Conservation (phyloP, 1,284 basidiomycete species). For the Rhodotorula sp. region DNA sequence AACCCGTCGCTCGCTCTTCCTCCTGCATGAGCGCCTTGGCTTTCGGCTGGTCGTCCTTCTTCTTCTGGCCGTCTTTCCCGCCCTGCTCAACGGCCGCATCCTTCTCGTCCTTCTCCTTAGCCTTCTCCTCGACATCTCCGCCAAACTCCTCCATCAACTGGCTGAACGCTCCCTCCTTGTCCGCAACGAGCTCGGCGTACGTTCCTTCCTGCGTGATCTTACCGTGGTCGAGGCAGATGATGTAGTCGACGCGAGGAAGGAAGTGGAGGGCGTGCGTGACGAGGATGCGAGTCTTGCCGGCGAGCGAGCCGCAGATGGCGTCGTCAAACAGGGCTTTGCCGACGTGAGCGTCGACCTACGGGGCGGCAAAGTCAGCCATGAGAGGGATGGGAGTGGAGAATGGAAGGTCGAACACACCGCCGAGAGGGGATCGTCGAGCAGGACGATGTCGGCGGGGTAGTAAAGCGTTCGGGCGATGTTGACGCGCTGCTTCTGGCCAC, state of each 20-base stretch:
- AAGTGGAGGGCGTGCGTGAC: constrained; percentile 82
- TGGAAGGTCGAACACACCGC: constrained; percentile 27
- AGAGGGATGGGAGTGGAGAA: constrained; percentile 56
- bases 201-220: constrained; percentile 67
- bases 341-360: constrained; percentile 73
- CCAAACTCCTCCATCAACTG: constrained; percentile 68
- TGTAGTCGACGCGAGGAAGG: constrained; percentile 65
- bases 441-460: constrained; percentile 77
- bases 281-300: constrained; percentile 74
- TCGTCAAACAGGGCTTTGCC: constrained; percentile 82
- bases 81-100: constrained; percentile 48
- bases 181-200: constrained; percentile 64
- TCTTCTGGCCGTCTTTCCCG: constrained; percentile 46
- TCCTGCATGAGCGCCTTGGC: constrained; percentile 60
- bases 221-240: constrained; percentile 73
- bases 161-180: constrained; percentile 66
- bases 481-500: constrained; percentile 65
- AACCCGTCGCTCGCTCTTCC: constrained; percentile 42
- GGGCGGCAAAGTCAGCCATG: background rate
- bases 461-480: constrained; percentile 83
- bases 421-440: constrained; percentile 71
- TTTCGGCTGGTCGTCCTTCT: constrained; percentile 44
- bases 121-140: constrained; percentile 55
- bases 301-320: constrained; percentile 67
- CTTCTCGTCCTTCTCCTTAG: constrained; percentile 53